Conservation (phyloP, 2,329 filamentous ascomycete genomes). For the Colletotrichum cereale region DNA sequence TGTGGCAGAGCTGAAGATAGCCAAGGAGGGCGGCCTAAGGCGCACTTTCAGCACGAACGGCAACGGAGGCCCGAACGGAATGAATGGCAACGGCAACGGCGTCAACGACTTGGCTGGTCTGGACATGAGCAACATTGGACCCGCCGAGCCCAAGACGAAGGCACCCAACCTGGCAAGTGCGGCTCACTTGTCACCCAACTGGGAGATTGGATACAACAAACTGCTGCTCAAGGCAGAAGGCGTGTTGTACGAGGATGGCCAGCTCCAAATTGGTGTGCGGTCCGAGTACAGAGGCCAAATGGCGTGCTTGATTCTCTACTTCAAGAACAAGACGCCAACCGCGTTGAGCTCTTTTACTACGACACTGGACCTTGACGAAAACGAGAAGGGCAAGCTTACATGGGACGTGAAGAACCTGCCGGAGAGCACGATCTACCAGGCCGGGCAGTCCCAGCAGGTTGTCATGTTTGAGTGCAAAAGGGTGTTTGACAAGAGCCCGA, state of each 20-base stretch:
- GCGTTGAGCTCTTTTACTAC: constrained; percentile 93
- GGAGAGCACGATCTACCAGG: constrained; percentile 81
- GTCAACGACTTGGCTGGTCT: constrained; percentile 81
- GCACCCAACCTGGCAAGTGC: constrained; percentile 90
- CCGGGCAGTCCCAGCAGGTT: constrained; percentile 89
- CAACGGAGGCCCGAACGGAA: constrained; percentile 60
- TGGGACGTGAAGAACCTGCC: constrained; percentile 91
- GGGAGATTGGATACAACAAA: constrained; percentile 90
- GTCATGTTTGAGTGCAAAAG: constrained; percentile 92
- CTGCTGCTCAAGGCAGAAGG: constrained; percentile 86
- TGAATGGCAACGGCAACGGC: constrained; percentile 65
- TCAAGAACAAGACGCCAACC: constrained; percentile 91
- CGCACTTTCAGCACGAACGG: constrained; percentile 81
- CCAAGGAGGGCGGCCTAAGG: constrained; percentile 85
- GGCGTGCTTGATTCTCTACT: constrained; percentile 95
- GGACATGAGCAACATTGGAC: constrained; percentile 76
- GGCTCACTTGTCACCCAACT: constrained; percentile 92
- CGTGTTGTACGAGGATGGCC: constrained; percentile 92
- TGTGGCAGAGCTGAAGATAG: constrained; percentile 81
- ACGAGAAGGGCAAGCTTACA: constrained; percentile 75
- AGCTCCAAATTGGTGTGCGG: constrained; percentile 91
- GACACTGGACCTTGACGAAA: constrained; percentile 84
- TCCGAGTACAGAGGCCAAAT: constrained; percentile 97
- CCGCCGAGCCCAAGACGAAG: constrained; percentile 70
- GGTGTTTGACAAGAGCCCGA: constrained; percentile 86